Percentiles rank a stretch among this genome's conserved stretches.
Conservation (phyloP, 179 eudicot genomes). For the Vitellaria paradoxa region DNA sequence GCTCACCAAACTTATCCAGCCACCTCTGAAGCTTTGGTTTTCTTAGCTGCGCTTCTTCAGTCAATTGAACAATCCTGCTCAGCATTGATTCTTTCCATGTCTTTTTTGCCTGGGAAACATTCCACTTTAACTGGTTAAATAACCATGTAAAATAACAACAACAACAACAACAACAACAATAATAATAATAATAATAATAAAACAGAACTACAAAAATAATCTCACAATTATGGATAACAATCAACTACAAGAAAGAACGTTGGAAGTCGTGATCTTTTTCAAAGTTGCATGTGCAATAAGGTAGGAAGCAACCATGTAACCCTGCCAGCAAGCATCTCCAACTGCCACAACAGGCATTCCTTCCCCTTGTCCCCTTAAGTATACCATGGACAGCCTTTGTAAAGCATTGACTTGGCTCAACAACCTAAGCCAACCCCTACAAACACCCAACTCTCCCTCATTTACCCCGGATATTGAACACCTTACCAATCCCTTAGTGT, state of each 20-base stretch:
- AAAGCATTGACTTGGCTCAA: no score
- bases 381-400: no score
- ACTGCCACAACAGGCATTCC: no score
- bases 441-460: no score
- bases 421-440: no score
- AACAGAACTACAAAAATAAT: background rate
- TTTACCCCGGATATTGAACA: no score
- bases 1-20: constrained; percentile 95
- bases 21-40: constrained; percentile 97
- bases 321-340: no score
- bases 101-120: constrained; percentile 63
- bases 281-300: background rate
- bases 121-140: constrained; percentile 8
- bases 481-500: no score
- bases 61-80: constrained; percentile 82
- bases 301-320: background rate
- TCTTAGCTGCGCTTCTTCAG: constrained; percentile 89
- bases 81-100: constrained; percentile 96
- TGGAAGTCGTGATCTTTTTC: background rate
- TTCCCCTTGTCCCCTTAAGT: no score
- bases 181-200: no score
- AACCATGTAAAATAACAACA: background rate
- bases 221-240: background rate
- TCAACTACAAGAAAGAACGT: background rate
- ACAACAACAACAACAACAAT: no score